A percentile compares a stretch with the other conserved stretches of the same genome.
phyloP scores from a whole-genome alignment of 768 basidiomycete species.

The Lepiota venenata region DNA sequence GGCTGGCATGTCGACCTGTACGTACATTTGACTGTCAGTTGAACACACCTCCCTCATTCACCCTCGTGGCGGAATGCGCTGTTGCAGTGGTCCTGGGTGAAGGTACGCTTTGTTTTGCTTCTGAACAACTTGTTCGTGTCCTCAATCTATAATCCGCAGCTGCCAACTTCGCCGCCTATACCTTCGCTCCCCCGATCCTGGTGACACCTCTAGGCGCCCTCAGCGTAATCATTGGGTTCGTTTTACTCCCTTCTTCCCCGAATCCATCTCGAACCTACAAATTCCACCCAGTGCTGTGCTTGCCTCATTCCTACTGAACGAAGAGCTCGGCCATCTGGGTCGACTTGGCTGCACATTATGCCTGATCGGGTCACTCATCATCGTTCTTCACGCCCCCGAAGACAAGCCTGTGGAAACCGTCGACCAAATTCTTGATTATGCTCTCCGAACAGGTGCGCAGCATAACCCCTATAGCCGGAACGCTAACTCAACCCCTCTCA shows the following conservation, averaged over 20 bases:
- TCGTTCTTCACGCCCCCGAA: slow-evolving; percentile 94
- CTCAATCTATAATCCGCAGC: slow-evolving; percentile 33
- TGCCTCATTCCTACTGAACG: slow-evolving; percentile 88
- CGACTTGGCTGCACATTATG: slow-evolving; percentile 83
- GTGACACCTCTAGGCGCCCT: slow-evolving; percentile 98
- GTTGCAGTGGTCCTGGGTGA: slow-evolving; percentile 86
- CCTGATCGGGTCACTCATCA: slow-evolving; percentile 86
- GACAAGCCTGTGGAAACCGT: slow-evolving; percentile 93
- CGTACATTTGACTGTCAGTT: slow-evolving; percentile 31
- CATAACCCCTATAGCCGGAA: too few relatives aligned
- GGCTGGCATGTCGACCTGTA: slow-evolving; percentile 90
- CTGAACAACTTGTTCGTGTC: background rate
- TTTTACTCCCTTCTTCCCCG: slow-evolving; percentile 11
- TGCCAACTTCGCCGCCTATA: slow-evolving; percentile 94
- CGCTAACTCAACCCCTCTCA: background rate
- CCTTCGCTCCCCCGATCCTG: slow-evolving; percentile 95
- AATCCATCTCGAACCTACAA: background rate
- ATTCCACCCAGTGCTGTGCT: slow-evolving; percentile 70
- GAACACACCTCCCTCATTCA: background rate
- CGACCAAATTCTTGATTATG: slow-evolving; percentile 89
- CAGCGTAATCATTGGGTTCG: slow-evolving; percentile 94
- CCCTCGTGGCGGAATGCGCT: slow-evolving; percentile 5
- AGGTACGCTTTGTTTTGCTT: slow-evolving; percentile 42
- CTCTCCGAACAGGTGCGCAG: slow-evolving; percentile 82
- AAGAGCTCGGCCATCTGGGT: slow-evolving; percentile 93